Conservation (phyloP, 257 asterid genomes). For the Scutellaria baicalensis region DNA sequence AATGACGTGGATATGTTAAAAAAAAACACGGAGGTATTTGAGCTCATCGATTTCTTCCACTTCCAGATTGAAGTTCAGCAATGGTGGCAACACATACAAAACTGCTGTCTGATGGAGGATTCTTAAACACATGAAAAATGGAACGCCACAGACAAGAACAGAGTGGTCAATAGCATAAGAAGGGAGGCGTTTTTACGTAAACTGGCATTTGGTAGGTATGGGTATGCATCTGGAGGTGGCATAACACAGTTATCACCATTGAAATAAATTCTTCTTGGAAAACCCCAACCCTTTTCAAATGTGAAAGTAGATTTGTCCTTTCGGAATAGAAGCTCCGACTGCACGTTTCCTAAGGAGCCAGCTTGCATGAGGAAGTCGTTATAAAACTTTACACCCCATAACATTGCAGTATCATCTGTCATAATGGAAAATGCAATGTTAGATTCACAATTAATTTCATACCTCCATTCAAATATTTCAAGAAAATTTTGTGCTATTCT, state of each 20-base stretch:
- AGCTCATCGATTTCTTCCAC: neutral
- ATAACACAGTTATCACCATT: constrained; percentile 87
- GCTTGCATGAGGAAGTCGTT: constrained; percentile 71
- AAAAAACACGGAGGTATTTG: neutral
- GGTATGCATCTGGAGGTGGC: constrained; percentile 86
- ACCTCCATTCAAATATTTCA: neutral
- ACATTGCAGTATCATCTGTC: constrained; percentile 83
- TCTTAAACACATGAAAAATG: constrained; percentile 35
- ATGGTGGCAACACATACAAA: neutral
- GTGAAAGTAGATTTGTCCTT: constrained; percentile 69
- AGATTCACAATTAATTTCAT: neutral
- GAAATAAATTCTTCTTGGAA: constrained; percentile 76
- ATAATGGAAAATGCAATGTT: neutral
- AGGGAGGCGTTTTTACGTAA: constrained; percentile 29
- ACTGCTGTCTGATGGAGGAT: constrained; percentile 1
- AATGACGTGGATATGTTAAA: neutral
- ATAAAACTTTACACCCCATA: constrained; percentile 73
- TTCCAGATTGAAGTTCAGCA: neutral
- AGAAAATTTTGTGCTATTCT: neutral
- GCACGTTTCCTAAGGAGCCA: constrained; percentile 74
- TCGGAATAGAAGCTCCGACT: constrained; percentile 73
- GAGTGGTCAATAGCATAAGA: constrained; percentile 30
- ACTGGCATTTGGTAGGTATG: constrained; percentile 64
- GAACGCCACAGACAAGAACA: constrained; percentile 34
- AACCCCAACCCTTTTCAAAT: constrained; percentile 83